phyloP scores from a whole-genome alignment of 192 early-diverging fungal genomes.

The Rhizoclosmatium globosum region DNA sequence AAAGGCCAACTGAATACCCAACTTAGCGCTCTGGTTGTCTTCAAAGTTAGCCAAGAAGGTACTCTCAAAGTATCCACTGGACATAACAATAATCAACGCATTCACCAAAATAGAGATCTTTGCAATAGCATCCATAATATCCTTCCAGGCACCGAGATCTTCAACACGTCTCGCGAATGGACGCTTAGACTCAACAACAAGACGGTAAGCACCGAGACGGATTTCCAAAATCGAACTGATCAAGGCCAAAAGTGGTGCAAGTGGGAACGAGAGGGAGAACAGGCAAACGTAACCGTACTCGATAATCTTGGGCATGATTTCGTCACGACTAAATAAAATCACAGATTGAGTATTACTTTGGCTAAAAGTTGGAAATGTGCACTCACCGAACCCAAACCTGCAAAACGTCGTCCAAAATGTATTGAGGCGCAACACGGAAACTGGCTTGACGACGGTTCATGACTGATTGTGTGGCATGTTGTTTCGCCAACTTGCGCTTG shows the following conservation, averaged over 20 bases:
- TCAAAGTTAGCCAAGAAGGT: conserved; percentile 11
- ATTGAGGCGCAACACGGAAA: conserved; percentile 23
- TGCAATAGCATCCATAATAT: conserved; percentile 8
- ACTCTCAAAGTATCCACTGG: conserved; percentile 36
- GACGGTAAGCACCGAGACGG: conserved; percentile 59
- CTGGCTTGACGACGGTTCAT: conserved; percentile 6
- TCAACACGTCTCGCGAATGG: conserved; percentile 36
- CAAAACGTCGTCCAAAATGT: conserved; percentile 28
- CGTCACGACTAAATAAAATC: background rate
- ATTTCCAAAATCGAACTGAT: conserved; percentile 68
- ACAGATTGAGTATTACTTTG: too few species aligned
- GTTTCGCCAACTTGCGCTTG: background rate
- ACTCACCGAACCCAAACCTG: conserved; percentile 13
- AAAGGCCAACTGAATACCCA: conserved; percentile 45
- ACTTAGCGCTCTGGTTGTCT: conserved; percentile 18
- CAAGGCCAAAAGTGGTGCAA: conserved; percentile 73
- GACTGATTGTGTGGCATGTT: background rate
- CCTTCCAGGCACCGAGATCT: conserved; percentile 40
- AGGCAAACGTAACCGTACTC: conserved; percentile 77
- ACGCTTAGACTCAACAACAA: conserved; percentile 36
- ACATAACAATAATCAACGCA: conserved; percentile 51
- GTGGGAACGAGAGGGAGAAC: conserved; percentile 72
- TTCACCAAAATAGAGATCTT: conserved; percentile 40
- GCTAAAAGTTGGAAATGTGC: background rate
- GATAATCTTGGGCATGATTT: conserved; percentile 46